Conservation (phyloP, 495 filamentous ascomycete species). For the Platismatia glauca region DNA sequence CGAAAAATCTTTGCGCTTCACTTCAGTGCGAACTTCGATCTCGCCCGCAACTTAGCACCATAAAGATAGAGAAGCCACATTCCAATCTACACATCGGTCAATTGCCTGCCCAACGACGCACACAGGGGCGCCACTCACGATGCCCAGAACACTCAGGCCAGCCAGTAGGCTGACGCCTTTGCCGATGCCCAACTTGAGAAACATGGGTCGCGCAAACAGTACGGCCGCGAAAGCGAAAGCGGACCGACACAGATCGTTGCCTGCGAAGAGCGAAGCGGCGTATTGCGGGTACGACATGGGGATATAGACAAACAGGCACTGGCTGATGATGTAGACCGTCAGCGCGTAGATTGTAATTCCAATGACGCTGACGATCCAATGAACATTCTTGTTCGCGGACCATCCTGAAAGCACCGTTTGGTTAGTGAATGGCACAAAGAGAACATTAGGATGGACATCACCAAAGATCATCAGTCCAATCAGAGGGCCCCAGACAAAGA, state of each 20-base stretch:
- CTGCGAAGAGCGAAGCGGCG: conserved; percentile 52
- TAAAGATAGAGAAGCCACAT: conserved; percentile 1
- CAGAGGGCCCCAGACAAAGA: conserved; percentile 40
- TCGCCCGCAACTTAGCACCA: background rate
- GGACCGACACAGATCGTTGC: conserved; percentile 50
- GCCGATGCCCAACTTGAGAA: conserved; percentile 48
- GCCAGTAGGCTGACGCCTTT: conserved; percentile 47
- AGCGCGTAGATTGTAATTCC: conserved; percentile 52
- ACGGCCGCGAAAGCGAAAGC: conserved; percentile 49
- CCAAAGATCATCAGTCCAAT: conserved; percentile 42
- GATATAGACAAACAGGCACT: conserved; percentile 58
- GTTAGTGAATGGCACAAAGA: background rate
- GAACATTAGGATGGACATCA: no score
- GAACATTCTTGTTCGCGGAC: conserved; percentile 42
- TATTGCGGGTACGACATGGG: conserved; percentile 52
- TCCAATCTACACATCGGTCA: background rate
- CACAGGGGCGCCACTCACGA: background rate
- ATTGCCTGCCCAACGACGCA: background rate
- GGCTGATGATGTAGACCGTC: conserved; percentile 44
- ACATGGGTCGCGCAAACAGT: conserved; percentile 49
- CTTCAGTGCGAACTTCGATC: background rate
- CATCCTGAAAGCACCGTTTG: conserved; percentile 27
- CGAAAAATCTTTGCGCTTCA: background rate
- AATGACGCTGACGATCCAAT: conserved; percentile 57
- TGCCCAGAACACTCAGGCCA: conserved; percentile 34